A percentile compares a stretch with the other conserved stretches of the same genome.
Evolutionary conservation across 202 grass and related monocot genomes (phyloP).

Genomic region (Setaria viridis): DNA sequence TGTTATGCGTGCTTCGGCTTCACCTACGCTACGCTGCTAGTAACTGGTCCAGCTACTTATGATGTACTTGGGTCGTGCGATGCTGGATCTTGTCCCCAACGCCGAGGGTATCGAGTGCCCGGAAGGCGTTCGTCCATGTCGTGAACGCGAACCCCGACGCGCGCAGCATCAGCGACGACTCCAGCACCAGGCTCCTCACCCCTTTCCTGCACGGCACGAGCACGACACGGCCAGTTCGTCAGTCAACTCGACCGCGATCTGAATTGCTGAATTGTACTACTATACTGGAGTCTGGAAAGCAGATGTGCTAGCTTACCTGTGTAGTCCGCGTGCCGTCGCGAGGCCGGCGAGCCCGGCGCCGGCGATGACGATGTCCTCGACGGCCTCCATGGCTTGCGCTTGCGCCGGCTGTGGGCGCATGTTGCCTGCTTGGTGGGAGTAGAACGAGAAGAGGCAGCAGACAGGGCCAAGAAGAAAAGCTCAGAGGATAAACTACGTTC

Average conservation of each 20-base stretch:
- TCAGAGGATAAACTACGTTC: not conserved
- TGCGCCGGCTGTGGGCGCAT: too few relatives aligned
- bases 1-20: too few relatives aligned
- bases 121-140: slow-evolving; percentile 68
- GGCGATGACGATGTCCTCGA: slow-evolving; percentile 71
- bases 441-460: too few relatives aligned
- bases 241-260: not conserved
- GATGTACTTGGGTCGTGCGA: too few relatives aligned
- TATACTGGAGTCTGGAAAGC: not conserved
- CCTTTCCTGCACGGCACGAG: slow-evolving; percentile 52
- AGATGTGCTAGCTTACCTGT: slow-evolving; percentile 41
- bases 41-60: too few relatives aligned
- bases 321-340: slow-evolving; percentile 67
- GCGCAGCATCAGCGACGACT: slow-evolving; percentile 67
- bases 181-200: slow-evolving; percentile 69
- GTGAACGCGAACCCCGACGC: slow-evolving; percentile 68
- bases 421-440: not conserved
- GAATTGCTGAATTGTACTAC: not conserved
- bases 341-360: slow-evolving; percentile 74
- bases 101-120: slow-evolving; percentile 64
- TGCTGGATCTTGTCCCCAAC: slow-evolving; percentile 59
- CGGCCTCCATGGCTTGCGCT: slow-evolving; percentile 33
- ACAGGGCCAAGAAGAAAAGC: too few relatives aligned
- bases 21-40: too few relatives aligned
- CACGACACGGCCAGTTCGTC: not conserved